A percentile compares a stretch with the other conserved stretches of the same genome.
These are phyloP conservation scores for Boletus tylopilopsis DNA, from an alignment of 768 basidiomycete genomes.

Conservation along the genomic window DNA sequence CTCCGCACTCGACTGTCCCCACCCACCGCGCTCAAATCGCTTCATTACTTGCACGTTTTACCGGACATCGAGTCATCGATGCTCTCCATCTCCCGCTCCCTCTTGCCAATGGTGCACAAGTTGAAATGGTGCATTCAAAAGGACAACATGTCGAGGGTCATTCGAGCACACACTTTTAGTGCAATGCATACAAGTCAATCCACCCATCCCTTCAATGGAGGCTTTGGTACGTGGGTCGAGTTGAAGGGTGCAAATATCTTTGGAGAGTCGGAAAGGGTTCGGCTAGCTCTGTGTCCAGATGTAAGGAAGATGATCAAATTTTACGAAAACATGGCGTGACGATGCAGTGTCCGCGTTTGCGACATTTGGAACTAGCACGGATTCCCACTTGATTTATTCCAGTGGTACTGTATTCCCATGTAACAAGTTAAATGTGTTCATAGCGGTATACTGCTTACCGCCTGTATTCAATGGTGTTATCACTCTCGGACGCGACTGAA, in stretches of 20 bases:
- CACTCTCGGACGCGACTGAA: conserved; percentile 5
- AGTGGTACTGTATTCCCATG: neutral
- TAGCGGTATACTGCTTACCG: neutral
- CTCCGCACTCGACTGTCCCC: conserved; percentile 45
- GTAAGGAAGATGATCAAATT: conserved; percentile 55
- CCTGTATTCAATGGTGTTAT: neutral
- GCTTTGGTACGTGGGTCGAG: conserved; percentile 56
- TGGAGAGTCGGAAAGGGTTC: conserved; percentile 59
- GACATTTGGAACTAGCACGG: neutral
- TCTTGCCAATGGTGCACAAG: conserved; percentile 60
- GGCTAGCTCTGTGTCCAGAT: conserved; percentile 66
- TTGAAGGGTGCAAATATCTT: conserved; percentile 46
- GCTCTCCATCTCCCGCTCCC: conserved; percentile 50
- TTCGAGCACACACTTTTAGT: conserved; percentile 41
- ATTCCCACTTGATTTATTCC: neutral
- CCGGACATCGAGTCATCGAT: conserved; percentile 65
- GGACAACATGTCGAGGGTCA: conserved; percentile 56
- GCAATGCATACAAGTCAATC: conserved; percentile 21
- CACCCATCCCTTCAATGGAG: conserved; percentile 30
- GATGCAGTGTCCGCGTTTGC: too few relatives aligned
- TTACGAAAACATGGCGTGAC: conserved; percentile 46
- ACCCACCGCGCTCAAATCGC: conserved; percentile 38
- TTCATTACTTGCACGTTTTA: conserved; percentile 50
- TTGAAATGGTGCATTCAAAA: conserved; percentile 70
- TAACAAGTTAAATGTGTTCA: neutral